Evolutionary conservation across 2,329 filamentous ascomycete genomes (phyloP).

Genomic region (Plenodomus biglobosus): DNA sequence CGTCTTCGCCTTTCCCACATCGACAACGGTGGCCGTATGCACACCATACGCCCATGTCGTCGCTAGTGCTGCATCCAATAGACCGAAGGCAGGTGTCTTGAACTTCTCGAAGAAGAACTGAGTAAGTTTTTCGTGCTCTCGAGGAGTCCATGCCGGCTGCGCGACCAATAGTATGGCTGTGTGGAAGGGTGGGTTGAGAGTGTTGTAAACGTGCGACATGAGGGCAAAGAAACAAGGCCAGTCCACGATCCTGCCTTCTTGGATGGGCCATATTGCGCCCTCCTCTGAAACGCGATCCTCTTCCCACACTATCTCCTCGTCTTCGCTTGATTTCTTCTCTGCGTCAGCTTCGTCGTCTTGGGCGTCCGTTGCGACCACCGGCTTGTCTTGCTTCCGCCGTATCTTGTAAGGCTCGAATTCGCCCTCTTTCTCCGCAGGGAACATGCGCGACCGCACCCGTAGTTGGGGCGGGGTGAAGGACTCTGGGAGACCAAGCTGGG

Average conservation of each 20-base stretch:
- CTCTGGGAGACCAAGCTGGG: conserved; percentile 86
- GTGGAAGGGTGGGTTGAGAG: conserved; percentile 87
- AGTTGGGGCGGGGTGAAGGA: conserved; percentile 87
- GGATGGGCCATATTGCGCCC: conserved; percentile 85
- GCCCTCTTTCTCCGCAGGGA: conserved; percentile 72
- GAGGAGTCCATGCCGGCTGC: conserved; percentile 85
- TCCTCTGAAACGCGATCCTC: conserved; percentile 87
- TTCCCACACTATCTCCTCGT: conserved; percentile 71
- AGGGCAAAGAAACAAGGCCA: conserved; percentile 94
- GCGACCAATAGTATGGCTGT: conserved; percentile 90
- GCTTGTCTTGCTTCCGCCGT: conserved; percentile 51
- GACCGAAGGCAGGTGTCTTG: conserved; percentile 85
- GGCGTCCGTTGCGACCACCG: conserved; percentile 33
- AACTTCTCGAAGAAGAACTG: conserved; percentile 98
- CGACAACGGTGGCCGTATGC: conserved; percentile 79
- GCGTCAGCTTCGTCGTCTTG: conserved; percentile 25
- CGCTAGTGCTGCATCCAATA: conserved; percentile 86
- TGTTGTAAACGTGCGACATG: conserved; percentile 86
- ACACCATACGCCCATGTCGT: conserved; percentile 80
- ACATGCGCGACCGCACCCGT: conserved; percentile 92
- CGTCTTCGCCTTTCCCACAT: conserved; percentile 89
- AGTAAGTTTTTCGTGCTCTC: conserved; percentile 82
- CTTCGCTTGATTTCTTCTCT: conserved; percentile 33
- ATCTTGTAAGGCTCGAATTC: conserved; percentile 82
- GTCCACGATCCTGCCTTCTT: conserved; percentile 78